Evolutionary conservation across 371 early-diverging fungal species (phyloP).

Genomic region (Saksenaea vasiformis): DNA sequence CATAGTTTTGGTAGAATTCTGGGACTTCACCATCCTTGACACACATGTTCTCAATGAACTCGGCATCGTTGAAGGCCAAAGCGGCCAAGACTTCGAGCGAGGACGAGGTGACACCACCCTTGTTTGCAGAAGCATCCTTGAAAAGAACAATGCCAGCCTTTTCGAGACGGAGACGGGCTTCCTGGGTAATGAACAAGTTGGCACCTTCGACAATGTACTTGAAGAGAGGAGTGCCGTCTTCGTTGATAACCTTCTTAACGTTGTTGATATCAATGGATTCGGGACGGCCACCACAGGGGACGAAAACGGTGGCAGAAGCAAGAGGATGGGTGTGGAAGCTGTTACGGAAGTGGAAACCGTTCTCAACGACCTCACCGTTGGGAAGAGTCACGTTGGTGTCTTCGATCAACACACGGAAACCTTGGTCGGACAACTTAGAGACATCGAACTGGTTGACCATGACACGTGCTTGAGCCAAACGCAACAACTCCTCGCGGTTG

Average conservation of each 20-base stretch:
- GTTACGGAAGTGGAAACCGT: slow-evolving; percentile 94
- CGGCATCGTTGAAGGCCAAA: slow-evolving; percentile 88
- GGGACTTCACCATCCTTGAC: slow-evolving; percentile 79
- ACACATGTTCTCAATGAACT: slow-evolving; percentile 91
- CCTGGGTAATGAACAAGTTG: slow-evolving; percentile 98
- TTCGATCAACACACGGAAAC: slow-evolving; percentile 94
- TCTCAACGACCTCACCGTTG: slow-evolving; percentile 83
- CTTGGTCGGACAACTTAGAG: slow-evolving; percentile 73
- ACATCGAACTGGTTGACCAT: slow-evolving; percentile 92
- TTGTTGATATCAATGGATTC: slow-evolving; percentile 96
- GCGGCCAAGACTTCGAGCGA: slow-evolving; percentile 96
- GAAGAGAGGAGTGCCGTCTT: slow-evolving; percentile 87
- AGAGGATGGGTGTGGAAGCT: slow-evolving; percentile 89
- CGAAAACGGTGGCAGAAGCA: slow-evolving; percentile 89
- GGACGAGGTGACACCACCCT: slow-evolving; percentile 98
- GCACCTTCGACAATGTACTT: slow-evolving; percentile 99
- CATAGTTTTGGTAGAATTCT: slow-evolving; percentile 89
- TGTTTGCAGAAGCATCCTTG: slow-evolving; percentile 99
- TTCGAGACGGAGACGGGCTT: slow-evolving; percentile 95
- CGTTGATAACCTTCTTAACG: slow-evolving; percentile 67
- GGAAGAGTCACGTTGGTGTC: slow-evolving; percentile 88
- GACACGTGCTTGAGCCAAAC: slow-evolving; percentile 80
- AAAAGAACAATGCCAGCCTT: slow-evolving; percentile 92
- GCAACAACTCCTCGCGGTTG: slow-evolving; percentile 79
- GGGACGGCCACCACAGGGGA: slow-evolving; percentile 98